Conservation (phyloP, 805 yeast species). For the Ogataea nakhonphanomensis region DNA sequence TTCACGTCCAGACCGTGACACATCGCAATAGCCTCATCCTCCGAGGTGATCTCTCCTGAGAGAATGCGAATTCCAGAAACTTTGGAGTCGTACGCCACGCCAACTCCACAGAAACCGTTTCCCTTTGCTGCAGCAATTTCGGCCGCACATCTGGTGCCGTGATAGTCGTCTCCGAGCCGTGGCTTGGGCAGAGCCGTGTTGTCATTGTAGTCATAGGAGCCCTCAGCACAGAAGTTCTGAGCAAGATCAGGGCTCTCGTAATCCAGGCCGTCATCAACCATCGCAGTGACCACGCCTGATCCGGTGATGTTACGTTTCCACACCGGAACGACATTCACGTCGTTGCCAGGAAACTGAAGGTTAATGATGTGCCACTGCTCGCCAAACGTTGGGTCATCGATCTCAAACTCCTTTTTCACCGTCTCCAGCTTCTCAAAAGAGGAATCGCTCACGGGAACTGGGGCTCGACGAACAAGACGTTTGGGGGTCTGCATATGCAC, state of each 20-base stretch:
- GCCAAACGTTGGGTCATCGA: slow-evolving; percentile 78
- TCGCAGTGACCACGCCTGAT: slow-evolving; percentile 74
- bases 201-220: slow-evolving; percentile 93
- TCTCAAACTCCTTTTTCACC: slow-evolving; percentile 52
- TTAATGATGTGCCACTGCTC: slow-evolving; percentile 94
- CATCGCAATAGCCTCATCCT: slow-evolving; percentile 89
- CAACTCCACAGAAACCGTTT: slow-evolving; percentile 90
- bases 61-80: slow-evolving; percentile 90
- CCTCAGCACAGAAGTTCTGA: slow-evolving; percentile 65
- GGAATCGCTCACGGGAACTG: slow-evolving; percentile 56
- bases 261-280: slow-evolving; percentile 94
- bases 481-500: slow-evolving; percentile 56
- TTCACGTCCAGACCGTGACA: slow-evolving; percentile 76
- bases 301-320: slow-evolving; percentile 87
- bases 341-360: slow-evolving; percentile 68
- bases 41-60: slow-evolving; percentile 74
- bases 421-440: slow-evolving; percentile 44
- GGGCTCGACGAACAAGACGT: slow-evolving; percentile 52
- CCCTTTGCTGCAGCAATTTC: slow-evolving; percentile 86
- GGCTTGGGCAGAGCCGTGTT: slow-evolving; percentile 77
- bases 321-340: slow-evolving; percentile 79
- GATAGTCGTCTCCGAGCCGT: slow-evolving; percentile 74
- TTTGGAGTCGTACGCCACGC: slow-evolving; percentile 85
- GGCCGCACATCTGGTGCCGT: slow-evolving; percentile 98
- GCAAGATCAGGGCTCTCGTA: slow-evolving; percentile 70